Evolutionary conservation across 768 basidiomycete genomes (phyloP), one percentile per base, ranked within the genome.

Genomic region (Leccinum obscurum): DNA sequence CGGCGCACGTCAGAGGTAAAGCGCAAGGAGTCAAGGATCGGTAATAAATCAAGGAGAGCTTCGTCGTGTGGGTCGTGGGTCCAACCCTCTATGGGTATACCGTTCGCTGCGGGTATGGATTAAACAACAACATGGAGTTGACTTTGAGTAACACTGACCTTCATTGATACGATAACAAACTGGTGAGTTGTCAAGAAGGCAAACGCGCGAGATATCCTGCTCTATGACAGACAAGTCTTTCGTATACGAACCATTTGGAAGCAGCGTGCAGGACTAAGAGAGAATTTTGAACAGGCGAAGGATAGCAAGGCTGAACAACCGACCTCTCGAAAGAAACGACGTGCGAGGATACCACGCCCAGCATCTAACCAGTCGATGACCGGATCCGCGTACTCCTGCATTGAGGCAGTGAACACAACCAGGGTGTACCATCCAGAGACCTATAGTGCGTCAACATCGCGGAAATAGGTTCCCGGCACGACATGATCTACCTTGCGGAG

Each of bases 321-420:
- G 56, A 91, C 92, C 80, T 97, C 94, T 62, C 97, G 86, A 77
- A 98, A 99, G 63, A 97, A 80, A 37, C 95, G 86, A 62, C 91
- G 89, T 2, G 82, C 85, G 37, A 99, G 84, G 59, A 98, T 92
- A 17, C 95, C 95, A 50, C 93, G 85, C 4, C 95, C 93, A 57
- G 89, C 93, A 71, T 99, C 97, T 56, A 99, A 78, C 97, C 97
- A 99, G 76, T 99, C 97, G 66, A 99, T 99, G 30, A 99, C 95
- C 0, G 97, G 97, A 78, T 99, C 97, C 62, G 97, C 97, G 73
- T 99, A 99, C 76, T 99, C 97, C 70, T 95, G 91, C 92, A 99
- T 93, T 9, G 96, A 98, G 7, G 97, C 97, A 34, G 97, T 99
- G 77, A 96, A 99, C 64, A 99, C 94, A 56, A 99, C 95, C 61